Percentiles rank a stretch among this genome's conserved stretches.
phyloP scores from a whole-genome alignment of 202 grass and related monocot genomes.

The Hordeum pubiflorum region DNA sequence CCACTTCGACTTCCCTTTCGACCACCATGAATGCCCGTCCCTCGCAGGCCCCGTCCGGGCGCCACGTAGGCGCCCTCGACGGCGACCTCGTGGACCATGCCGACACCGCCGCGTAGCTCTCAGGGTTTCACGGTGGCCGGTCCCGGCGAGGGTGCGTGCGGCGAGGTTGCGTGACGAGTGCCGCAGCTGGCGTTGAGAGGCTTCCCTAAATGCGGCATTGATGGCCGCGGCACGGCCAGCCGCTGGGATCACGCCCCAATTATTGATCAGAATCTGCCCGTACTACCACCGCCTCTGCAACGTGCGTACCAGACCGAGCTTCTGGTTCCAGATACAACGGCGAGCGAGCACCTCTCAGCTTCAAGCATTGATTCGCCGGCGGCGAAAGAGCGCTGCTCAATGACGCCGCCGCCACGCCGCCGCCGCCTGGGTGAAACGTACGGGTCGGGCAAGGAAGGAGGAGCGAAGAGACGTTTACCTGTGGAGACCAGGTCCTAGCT shows the following conservation, averaged over 20 bases:
- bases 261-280: slow-evolving; percentile 28
- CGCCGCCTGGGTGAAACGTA: not conserved
- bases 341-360: not conserved
- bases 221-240: slow-evolving; percentile 19
- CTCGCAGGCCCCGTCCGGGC: not conserved
- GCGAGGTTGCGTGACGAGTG: slow-evolving; percentile 25
- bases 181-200: not conserved
- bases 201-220: slow-evolving; percentile 36
- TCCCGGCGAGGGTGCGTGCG: not conserved
- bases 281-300: not conserved
- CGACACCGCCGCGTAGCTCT: not conserved
- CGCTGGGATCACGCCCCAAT: slow-evolving; percentile 30
- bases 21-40: slow-evolving; percentile 6
- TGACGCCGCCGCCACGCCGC: not conserved
- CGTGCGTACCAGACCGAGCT: not conserved
- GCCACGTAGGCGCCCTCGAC: not conserved
- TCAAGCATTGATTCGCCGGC: slow-evolving; percentile 22
- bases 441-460: not conserved
- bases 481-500: not conserved
- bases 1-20: slow-evolving; percentile 4
- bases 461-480: slow-evolving; percentile 15
- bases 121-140: not conserved
- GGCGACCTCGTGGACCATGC: not conserved
- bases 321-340: not conserved
- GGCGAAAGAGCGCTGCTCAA: not conserved